Base-by-base conservation (phyloP, 768 basidiomycete genomes). In the Suillus luteus region DNA sequence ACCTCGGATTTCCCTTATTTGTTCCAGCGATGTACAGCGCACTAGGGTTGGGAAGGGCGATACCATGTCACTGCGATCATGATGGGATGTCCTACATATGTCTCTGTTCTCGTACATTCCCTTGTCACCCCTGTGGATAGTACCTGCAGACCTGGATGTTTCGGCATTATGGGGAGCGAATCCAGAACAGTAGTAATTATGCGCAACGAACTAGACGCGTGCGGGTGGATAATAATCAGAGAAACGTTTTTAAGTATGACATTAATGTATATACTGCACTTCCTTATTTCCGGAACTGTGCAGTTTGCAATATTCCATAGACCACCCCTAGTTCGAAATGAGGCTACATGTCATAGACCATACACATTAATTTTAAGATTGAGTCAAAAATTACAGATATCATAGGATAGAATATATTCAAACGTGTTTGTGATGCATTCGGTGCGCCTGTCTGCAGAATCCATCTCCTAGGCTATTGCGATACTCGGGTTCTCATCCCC, bases 1-100 rank as follows among this genome's bases (percentile, higher is more conserved):
- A 91, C 0, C 92, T 91, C 60, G 86, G 82, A 1, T 92, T 93
- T 70, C 92, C 91, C 2, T 75, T 93, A n/a, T 93, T 93, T 67
- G 89, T 86, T 3, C 86, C 88, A 22, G 77, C 82, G 43, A 89
- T 92, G 85, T 92, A 84, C 73, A 72, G 77, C 1, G 76, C 78
- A 15, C 77, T 92, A 0, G 90, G 89, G 5, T 89, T 87, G 90
- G 90, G 0, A 88, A 86, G 65, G 88, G 88, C 8, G 76, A 86
- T 65, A 88, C 90, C 0, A 78, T 92, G 80, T 70, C 15, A 66
- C 83, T 2, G 79, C 86, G 1, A 84, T 92, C 59, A 80, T 73
- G 1, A 73, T 92, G 11, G 89, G 89, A 17, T 84, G 85, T 65
- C 88, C 89, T 10, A 76, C 81, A 67, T 77, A 62, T 60, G 75